phyloP scores from a whole-genome alignment of 2,329 filamentous ascomycete genomes.

The Immersiporthe knoxdaviesiana region DNA sequence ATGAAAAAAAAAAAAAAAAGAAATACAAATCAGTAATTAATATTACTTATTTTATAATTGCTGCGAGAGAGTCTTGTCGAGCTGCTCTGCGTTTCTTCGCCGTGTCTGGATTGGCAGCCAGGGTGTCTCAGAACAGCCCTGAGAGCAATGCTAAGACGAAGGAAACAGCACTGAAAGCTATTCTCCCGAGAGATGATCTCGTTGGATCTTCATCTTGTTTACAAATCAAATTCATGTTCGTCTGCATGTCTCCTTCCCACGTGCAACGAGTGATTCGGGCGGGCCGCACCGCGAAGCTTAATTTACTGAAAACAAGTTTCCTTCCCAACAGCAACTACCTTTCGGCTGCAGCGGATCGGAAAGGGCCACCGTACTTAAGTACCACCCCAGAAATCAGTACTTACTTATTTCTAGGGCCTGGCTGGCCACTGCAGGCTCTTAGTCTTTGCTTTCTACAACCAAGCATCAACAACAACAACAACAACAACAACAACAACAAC shows the following conservation, averaged over 20 bases:
- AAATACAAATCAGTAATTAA: neutral
- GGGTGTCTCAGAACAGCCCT: neutral
- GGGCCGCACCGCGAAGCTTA: conserved; percentile 10
- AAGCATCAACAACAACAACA: neutral
- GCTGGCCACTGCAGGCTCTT: too few relatives aligned
- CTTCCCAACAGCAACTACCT: neutral
- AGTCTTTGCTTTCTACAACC: too few relatives aligned
- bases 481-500: too few relatives aligned
- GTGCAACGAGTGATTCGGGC: neutral
- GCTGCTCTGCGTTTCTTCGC: neutral
- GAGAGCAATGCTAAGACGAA: neutral
- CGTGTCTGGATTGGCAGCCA: neutral
- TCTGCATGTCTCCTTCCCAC: neutral
- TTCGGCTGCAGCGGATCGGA: too few relatives aligned
- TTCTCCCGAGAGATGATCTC: neutral
- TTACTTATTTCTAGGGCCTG: too few relatives aligned
- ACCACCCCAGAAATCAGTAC: too few relatives aligned
- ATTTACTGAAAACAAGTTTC: too few relatives aligned
- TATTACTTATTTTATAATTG: neutral
- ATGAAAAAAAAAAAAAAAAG: too few relatives aligned
- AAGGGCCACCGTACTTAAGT: too few relatives aligned
- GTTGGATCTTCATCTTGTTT: too few relatives aligned
- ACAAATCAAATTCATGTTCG: neutral
- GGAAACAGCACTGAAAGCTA: too few relatives aligned
- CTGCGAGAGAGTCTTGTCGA: neutral